Evolutionary conservation across 129 eudicot species (phyloP).

Genomic region (Helianthus tuberosus): DNA sequence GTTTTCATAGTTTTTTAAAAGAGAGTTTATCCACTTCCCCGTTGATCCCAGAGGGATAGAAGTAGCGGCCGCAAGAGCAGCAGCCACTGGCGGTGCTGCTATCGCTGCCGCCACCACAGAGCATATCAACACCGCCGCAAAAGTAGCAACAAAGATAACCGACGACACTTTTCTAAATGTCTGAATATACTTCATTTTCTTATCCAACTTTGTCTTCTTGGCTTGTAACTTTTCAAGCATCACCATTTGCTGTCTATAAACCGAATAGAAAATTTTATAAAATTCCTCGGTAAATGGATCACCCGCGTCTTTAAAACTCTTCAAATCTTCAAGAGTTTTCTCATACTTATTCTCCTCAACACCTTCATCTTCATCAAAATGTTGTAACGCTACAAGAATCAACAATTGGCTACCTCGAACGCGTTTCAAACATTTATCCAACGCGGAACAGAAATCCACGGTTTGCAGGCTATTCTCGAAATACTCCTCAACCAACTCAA

Average conservation of each 20-base stretch:
- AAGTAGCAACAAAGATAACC: constrained; percentile 74
- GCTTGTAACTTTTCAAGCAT: constrained; percentile 79
- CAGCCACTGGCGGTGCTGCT: constrained; percentile 85
- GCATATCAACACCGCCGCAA: constrained; percentile 76
- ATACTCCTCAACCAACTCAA: constrained; percentile 79
- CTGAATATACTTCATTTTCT: constrained; percentile 51
- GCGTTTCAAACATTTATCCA: constrained; percentile 70
- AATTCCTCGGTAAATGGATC: constrained; percentile 85
- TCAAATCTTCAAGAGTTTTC: constrained; percentile 63
- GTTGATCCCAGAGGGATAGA: constrained; percentile 77
- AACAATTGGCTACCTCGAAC: constrained; percentile 67
- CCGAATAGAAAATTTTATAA: constrained; percentile 63
- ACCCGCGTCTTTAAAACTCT: constrained; percentile 65
- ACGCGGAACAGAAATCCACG: constrained; percentile 74
- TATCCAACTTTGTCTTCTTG: constrained; percentile 62
- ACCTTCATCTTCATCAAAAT: constrained; percentile 61
- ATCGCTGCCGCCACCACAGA: constrained; percentile 89
- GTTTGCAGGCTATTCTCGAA: constrained; percentile 76
- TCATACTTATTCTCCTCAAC: constrained; percentile 45
- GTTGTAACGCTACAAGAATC: constrained; percentile 68
- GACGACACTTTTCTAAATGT: constrained; percentile 74
- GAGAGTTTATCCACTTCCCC: constrained; percentile 88
- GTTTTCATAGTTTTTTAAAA: constrained; percentile 61
- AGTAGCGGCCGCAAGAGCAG: constrained; percentile 75
- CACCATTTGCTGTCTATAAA: constrained; percentile 60